Percentiles rank a stretch among this genome's conserved stretches.
These are phyloP conservation scores for Colletotrichum sp. DNA, from an alignment of 2,329 filamentous ascomycete species.

Conservation along the genomic window DNA sequence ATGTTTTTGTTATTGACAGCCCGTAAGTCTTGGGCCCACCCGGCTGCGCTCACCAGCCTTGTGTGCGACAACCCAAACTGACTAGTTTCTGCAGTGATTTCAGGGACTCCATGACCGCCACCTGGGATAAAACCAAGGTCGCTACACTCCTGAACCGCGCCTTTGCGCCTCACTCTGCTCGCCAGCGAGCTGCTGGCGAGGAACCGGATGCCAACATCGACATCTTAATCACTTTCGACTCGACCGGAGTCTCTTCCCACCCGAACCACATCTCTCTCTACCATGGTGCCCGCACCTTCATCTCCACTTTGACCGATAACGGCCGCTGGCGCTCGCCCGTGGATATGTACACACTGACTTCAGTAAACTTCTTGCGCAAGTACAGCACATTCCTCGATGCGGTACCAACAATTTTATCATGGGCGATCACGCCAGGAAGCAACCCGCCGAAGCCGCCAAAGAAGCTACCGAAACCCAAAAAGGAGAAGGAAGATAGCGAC, in stretches of 20 bases:
- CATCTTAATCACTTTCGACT: slow-evolving; percentile 88
- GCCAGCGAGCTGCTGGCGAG: slow-evolving; percentile 33
- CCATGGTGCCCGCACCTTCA: slow-evolving; percentile 78
- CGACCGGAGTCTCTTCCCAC: slow-evolving; percentile 81
- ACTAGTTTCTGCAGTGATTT: slow-evolving; percentile 61
- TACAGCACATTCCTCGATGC: slow-evolving; percentile 81
- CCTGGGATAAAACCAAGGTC: slow-evolving; percentile 77
- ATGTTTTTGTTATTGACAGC: slow-evolving; percentile 86
- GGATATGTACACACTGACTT: slow-evolving; percentile 83
- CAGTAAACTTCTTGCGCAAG: slow-evolving; percentile 77
- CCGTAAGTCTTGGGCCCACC: slow-evolving; percentile 51
- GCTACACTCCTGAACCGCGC: slow-evolving; percentile 71
- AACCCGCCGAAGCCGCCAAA: slow-evolving; percentile 8
- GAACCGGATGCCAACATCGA: slow-evolving; percentile 68
- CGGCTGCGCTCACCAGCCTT: background rate
- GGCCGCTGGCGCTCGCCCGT: slow-evolving; percentile 74
- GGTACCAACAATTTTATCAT: slow-evolving; percentile 69
- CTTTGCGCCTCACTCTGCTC: slow-evolving; percentile 71
- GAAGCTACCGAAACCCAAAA: slow-evolving; percentile 7
- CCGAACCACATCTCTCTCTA: slow-evolving; percentile 94
- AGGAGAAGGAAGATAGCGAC: slow-evolving; percentile 9
- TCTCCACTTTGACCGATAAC: slow-evolving; percentile 66
- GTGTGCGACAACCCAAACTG: background rate
- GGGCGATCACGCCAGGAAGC: slow-evolving; percentile 45
- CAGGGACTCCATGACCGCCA: slow-evolving; percentile 84